Conservation (phyloP, 208 protist genomes). For the Leishmania braziliensis region DNA sequence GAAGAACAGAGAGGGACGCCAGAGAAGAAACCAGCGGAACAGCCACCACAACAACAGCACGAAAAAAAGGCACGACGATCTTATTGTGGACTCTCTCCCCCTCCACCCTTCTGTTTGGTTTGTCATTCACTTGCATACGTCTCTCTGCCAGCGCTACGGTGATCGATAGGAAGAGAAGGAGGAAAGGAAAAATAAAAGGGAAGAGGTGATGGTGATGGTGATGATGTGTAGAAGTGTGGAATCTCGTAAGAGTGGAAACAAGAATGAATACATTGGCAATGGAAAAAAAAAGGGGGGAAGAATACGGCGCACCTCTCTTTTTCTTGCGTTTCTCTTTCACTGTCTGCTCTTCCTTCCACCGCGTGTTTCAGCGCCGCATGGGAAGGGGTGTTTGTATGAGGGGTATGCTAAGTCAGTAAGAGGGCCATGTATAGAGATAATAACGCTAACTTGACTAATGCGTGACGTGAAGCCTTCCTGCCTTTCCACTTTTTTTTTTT, state of each 20-base stretch:
- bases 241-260: not conserved
- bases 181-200: not conserved
- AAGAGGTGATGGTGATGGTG: not conserved
- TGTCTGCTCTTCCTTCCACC: not conserved
- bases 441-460: not conserved
- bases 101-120: not conserved
- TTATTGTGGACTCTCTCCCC: not conserved
- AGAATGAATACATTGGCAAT: not conserved
- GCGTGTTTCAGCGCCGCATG: not conserved
- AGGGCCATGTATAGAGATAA: not conserved
- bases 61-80: not conserved
- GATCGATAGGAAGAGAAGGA: not conserved
- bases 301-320: not conserved
- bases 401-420: not conserved
- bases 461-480: not conserved
- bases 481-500: not conserved
- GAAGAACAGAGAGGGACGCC: not conserved
- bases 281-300: not conserved
- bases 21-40: not conserved
- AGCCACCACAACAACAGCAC: too few relatives aligned
- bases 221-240: not conserved
- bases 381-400: not conserved
- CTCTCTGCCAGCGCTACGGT: not conserved
- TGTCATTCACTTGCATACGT: not conserved
- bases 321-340: not conserved